A percentile compares a stretch with the other conserved stretches of the same genome.
phyloP scores from a whole-genome alignment of 371 early-diverging fungal genomes.

The Apophysomyces trapeziformis region DNA sequence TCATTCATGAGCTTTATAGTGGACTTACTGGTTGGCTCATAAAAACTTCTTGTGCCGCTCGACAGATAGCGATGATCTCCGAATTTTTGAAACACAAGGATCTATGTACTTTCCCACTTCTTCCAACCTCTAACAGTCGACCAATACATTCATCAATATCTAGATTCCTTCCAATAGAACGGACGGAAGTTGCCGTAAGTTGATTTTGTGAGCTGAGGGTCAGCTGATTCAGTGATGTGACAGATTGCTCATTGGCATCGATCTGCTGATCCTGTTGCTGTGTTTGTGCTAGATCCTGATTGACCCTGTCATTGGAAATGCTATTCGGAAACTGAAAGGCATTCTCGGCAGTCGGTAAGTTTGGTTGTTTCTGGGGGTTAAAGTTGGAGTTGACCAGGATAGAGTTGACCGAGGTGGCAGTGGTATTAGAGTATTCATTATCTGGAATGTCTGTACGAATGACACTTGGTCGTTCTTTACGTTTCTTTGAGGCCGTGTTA shows the following conservation, averaged over 20 bases:
- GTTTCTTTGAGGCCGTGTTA: constrained; percentile 40
- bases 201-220: constrained; percentile 28
- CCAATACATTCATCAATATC: constrained; percentile 87
- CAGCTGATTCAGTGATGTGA: constrained; percentile 22
- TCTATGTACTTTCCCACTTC: constrained; percentile 70
- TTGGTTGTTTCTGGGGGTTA: constrained; percentile 13
- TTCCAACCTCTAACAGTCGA: constrained; percentile 74
- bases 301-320: constrained; percentile 4
- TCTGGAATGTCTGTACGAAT: constrained; percentile 42
- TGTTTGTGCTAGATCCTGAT: constrained; percentile 6
- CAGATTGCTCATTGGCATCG: constrained; percentile 18
- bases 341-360: constrained; percentile 12
- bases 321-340: constrained; percentile 19
- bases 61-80: constrained; percentile 89
- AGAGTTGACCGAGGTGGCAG: constrained; percentile 44
- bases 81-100: constrained; percentile 70
- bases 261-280: constrained; percentile 9
- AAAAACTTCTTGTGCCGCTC: constrained; percentile 84
- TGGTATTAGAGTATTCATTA: constrained; percentile 42
- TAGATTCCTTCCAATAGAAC: constrained; percentile 41
- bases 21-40: constrained; percentile 75
- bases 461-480: constrained; percentile 43
- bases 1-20: not conserved
- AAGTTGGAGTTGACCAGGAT: constrained; percentile 39
- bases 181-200: constrained; percentile 36